Evolutionary conservation across 257 asterid genomes (phyloP).

Genomic region (Solanum arcanum): DNA sequence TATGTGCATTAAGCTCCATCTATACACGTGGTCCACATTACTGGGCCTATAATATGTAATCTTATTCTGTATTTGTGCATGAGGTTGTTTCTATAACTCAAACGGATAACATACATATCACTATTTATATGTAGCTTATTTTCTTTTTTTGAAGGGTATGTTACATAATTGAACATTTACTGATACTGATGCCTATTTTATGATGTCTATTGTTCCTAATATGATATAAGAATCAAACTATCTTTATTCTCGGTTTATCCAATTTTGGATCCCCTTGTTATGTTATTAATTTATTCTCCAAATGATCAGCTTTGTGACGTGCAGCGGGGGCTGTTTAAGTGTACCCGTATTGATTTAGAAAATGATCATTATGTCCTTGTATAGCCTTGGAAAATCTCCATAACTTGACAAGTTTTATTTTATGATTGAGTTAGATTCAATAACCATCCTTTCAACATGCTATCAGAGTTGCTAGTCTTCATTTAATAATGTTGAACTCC

Average conservation of each 20-base stretch:
- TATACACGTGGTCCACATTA: background rate
- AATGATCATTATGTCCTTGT: background rate
- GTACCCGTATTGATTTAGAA: background rate
- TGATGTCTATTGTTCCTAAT: background rate
- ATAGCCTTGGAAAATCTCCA: background rate
- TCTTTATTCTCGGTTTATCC: background rate
- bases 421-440: background rate
- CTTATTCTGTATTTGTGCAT: background rate
- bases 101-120: background rate
- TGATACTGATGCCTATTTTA: background rate
- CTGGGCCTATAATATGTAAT: background rate
- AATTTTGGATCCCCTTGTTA: background rate
- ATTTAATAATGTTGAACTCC: background rate
- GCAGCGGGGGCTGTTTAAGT: background rate
- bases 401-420: background rate
- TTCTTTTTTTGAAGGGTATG: background rate
- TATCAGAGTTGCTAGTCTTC: background rate
- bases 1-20: background rate
- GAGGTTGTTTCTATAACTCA: background rate
- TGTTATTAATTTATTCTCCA: background rate
- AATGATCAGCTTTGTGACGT: background rate
- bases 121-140: background rate
- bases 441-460: background rate
- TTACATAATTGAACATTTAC: background rate
- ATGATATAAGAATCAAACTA: background rate